Evolutionary conservation across 1,139 yeast genomes (phyloP).

Genomic region (Diutina rugosa): DNA sequence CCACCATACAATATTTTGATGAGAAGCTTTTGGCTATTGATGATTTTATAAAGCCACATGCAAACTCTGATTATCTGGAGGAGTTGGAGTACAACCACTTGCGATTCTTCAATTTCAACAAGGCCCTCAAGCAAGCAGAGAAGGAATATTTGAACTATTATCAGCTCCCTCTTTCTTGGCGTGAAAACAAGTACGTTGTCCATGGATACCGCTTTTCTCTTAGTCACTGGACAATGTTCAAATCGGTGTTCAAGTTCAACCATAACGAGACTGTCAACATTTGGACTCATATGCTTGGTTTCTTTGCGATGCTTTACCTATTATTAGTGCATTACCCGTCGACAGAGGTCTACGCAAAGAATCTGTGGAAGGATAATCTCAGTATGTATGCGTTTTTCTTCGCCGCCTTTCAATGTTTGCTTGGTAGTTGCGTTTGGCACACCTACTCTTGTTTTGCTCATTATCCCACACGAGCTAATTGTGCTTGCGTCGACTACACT

Average conservation of each 20-base stretch:
- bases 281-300: constrained; percentile 83
- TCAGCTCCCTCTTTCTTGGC: constrained; percentile 86
- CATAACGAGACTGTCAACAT: constrained; percentile 91
- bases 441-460: constrained; percentile 75
- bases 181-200: constrained; percentile 78
- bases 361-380: constrained; percentile 32
- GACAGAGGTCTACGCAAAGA: constrained; percentile 26
- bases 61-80: constrained; percentile 15
- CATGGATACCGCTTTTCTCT: constrained; percentile 78
- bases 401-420: constrained; percentile 66
- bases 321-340: constrained; percentile 51
- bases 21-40: constrained; percentile 42
- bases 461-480: constrained; percentile 48
- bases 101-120: constrained; percentile 44
- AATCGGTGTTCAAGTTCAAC: constrained; percentile 38
- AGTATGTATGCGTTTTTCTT: constrained; percentile 51
- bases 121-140: constrained; percentile 45
- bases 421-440: constrained; percentile 83
- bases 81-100: constrained; percentile 16
- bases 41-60: constrained; percentile 25
- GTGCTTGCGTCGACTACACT: constrained; percentile 91
- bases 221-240: constrained; percentile 45
- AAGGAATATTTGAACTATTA: constrained; percentile 58
- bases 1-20: constrained; percentile 43
- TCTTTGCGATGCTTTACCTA: constrained; percentile 42